Base-by-base conservation (phyloP, 148 eudicot species). In the Fagopyrum homotropicum region DNA sequence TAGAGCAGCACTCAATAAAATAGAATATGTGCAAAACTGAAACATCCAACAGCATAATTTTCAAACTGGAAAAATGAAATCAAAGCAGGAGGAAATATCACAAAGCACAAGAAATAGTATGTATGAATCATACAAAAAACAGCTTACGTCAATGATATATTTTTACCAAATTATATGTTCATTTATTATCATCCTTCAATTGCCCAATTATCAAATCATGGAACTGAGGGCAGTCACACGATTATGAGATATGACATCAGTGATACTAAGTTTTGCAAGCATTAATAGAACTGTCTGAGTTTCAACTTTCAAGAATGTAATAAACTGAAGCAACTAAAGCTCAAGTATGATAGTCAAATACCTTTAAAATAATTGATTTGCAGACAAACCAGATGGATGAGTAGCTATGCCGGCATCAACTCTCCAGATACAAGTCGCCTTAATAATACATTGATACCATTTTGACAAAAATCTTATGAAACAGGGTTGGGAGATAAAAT, bases 331-430 rank as follows among this genome's bases (percentile, higher is more conserved):
- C 15, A 35, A 30, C 15, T 43, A 63, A 15, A 14, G 43, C 30
- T 66, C 19, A 40, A 40, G 71, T 11, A 66, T 66, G 46, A 12
- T 66, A 66, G 71, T 66, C 14, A 15, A 66, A 66, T 66, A 66
- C 71, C 71, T 66, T 43, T 43, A 17, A 35, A 8, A 17, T 14
- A 43, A 40, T n/a, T 43, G 46, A 40, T 57, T 57, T 46, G 71
- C 71, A 40, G 47, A 15, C 40, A 66, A 40, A n/a, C n/a, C 47
- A 66, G 19, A 66, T 14, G 19, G 46, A 43, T 14, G 71, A 66
- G 71, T 43, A 14, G 71, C 71, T 66, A 15, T 66, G 47, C 47
- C 15, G 16, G 16, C 45, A 15, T 66, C 45, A 12, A 45, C 69
- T 64, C 69, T 64, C n/a, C 5, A 6, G n/a, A 64, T 30, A 64